Evolutionary conservation across 805 yeast genomes (phyloP).

Genomic region (Pichia membranifaciens): DNA sequence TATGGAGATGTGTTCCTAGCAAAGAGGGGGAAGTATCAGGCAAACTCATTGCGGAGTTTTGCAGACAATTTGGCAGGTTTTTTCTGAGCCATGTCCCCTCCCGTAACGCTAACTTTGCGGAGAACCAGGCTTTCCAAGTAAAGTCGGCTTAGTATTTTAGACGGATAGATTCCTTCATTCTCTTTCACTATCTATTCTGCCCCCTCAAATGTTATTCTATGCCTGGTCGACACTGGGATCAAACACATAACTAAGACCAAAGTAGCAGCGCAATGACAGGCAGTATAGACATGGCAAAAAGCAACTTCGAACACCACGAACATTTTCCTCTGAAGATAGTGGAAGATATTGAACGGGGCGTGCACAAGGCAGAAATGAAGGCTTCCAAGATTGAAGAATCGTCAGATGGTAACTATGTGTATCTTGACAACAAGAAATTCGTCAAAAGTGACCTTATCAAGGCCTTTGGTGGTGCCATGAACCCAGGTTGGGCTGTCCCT

Average conservation of each 20-base stretch:
- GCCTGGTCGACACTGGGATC: too few species aligned
- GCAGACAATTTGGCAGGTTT: too few species aligned
- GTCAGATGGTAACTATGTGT: constrained; percentile 55
- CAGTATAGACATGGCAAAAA: not conserved
- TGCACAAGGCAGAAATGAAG: not conserved
- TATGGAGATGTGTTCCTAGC: too few species aligned
- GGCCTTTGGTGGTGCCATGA: constrained; percentile 79
- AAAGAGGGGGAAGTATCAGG: too few species aligned
- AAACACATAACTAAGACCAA: too few species aligned
- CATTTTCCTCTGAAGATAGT: not conserved
- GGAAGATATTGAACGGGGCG: not conserved
- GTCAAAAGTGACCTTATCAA: constrained; percentile 48
- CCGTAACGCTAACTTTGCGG: not conserved
- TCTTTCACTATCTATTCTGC: too few species aligned
- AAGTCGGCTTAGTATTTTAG: too few species aligned
- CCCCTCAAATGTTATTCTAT: too few species aligned
- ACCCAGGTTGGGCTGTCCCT: constrained; percentile 50
- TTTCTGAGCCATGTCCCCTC: too few species aligned
- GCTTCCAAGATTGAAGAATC: constrained; percentile 1
- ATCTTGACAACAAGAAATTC: constrained; percentile 65
- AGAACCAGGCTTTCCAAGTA: constrained; percentile 1
- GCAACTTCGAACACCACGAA: constrained; percentile 1
- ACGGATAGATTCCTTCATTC: too few species aligned
- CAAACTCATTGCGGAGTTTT: too few species aligned
- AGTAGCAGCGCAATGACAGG: not conserved